Evolutionary conservation across 306 rosid genomes (phyloP).

Genomic region (Cucurbita pepo): DNA sequence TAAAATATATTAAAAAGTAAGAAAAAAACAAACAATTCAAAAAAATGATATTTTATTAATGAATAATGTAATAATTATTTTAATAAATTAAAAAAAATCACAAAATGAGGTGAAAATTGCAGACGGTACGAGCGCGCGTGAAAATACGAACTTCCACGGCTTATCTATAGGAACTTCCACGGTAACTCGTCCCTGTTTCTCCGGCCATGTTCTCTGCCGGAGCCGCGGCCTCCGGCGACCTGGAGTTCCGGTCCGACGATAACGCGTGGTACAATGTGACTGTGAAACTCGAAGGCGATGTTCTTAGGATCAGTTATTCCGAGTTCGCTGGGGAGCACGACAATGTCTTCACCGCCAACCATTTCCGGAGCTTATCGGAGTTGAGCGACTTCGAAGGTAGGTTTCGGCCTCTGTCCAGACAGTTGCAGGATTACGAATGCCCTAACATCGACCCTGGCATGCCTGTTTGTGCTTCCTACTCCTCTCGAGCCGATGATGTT

Average conservation of each 20-base stretch:
- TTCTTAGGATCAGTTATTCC: constrained; percentile 13
- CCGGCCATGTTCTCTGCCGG: not conserved
- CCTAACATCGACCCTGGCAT: not conserved
- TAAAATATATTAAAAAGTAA: no score
- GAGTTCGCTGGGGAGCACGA: constrained; percentile 10
- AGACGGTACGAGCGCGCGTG: no score
- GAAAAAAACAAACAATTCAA: no score
- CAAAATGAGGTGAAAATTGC: no score
- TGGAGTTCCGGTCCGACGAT: constrained; percentile 23
- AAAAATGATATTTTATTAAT: no score
- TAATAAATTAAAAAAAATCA: no score
- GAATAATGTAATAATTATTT: no score
- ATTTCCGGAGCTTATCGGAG: constrained; percentile 8
- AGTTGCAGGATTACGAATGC: constrained; percentile 35
- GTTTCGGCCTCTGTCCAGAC: constrained; percentile 23
- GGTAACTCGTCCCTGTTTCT: not conserved
- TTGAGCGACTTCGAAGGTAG: constrained; percentile 12
- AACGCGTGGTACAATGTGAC: constrained; percentile 29
- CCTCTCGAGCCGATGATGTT: constrained; percentile 11
- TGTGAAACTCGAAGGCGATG: constrained; percentile 7
- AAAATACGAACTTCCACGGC: no score
- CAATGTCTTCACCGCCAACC: not conserved
- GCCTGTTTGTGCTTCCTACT: constrained; percentile 22
- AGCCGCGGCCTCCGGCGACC: not conserved
- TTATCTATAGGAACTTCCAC: not conserved